phyloP scores from a whole-genome alignment of 148 eudicot genomes.

The Rhododendron henanense region DNA sequence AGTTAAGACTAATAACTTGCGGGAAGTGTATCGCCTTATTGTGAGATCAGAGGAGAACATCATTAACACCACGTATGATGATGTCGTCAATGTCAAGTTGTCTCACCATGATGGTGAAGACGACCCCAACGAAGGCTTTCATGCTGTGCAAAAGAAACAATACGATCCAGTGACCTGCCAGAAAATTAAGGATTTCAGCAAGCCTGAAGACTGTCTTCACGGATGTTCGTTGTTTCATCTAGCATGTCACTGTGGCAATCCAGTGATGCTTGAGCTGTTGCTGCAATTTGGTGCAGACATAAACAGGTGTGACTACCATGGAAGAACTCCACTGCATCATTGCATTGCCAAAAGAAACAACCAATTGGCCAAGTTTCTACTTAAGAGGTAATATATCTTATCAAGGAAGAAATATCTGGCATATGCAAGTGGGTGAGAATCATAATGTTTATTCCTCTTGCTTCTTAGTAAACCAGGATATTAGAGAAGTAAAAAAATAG shows the following conservation, averaged over 20 bases:
- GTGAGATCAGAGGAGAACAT: slow-evolving; percentile 54
- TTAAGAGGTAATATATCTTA: slow-evolving; percentile 60
- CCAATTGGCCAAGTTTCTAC: slow-evolving; percentile 76
- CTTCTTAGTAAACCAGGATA: not conserved
- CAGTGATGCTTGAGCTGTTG: slow-evolving; percentile 80
- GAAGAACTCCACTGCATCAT: slow-evolving; percentile 93
- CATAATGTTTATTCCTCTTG: not conserved
- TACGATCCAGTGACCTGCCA: slow-evolving; percentile 54
- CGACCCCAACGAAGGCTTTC: slow-evolving; percentile 26
- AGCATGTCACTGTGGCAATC: slow-evolving; percentile 65
- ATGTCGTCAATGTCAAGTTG: slow-evolving; percentile 29
- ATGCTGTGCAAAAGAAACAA: slow-evolving; percentile 26
- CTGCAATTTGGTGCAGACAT: slow-evolving; percentile 85
- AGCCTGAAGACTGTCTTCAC: slow-evolving; percentile 57
- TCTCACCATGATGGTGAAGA: slow-evolving; percentile 22
- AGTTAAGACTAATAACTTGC: slow-evolving; percentile 56
- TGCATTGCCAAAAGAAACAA: slow-evolving; percentile 67
- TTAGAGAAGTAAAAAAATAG: not conserved
- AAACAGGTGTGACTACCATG: slow-evolving; percentile 76
- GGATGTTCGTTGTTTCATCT: slow-evolving; percentile 85
- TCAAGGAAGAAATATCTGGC: not conserved
- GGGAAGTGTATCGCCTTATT: slow-evolving; percentile 67
- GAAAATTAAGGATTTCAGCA: slow-evolving; percentile 32
- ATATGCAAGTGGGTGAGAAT: not conserved
- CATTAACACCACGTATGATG: slow-evolving; percentile 65